A percentile compares a stretch with the other conserved stretches of the same genome.
Conservation (phyloP, 225 moss, liverwort and hornwort genomes). For the Polytrichum commune region DNA sequence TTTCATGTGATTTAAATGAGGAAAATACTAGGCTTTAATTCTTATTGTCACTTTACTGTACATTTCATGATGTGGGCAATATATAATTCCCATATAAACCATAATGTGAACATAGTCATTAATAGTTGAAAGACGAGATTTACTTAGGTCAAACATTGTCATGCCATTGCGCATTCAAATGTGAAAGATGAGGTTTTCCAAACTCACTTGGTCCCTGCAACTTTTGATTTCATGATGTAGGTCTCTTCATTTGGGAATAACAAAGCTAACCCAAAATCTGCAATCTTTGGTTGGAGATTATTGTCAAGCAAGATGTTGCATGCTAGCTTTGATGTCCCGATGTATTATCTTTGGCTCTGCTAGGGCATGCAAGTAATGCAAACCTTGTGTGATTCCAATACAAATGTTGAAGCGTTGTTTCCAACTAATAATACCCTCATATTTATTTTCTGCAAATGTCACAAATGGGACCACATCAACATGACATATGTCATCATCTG, state of each 20-base stretch:
- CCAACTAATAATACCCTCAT: conserved; percentile 5
- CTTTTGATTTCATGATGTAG: conserved; percentile 11
- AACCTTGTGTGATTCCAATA: conserved; percentile 14
- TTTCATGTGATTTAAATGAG: too few relatives aligned
- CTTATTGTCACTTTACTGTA: background rate
- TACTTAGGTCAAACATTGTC: too few relatives aligned
- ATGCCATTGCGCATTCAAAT: too few relatives aligned
- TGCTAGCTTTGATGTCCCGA: background rate
- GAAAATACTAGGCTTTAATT: too few relatives aligned
- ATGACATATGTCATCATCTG: too few relatives aligned
- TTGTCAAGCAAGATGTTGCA: background rate
- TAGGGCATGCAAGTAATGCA: conserved; percentile 20
- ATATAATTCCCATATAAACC: background rate
- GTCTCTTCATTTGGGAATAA: conserved; percentile 18
- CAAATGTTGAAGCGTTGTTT: conserved; percentile 13
- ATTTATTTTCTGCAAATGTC: background rate
- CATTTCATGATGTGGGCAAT: background rate
- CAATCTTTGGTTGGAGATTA: conserved; percentile 19
- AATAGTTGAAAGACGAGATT: too few relatives aligned
- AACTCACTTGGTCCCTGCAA: conserved; percentile 19
- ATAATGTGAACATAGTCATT: too few relatives aligned
- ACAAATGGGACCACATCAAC: background rate
- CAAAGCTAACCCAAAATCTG: conserved; percentile 30
- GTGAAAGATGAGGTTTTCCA: background rate
- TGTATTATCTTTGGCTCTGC: conserved; percentile 18